These are phyloP conservation scores for Chimonanthus praecox DNA, from an alignment of 164 flowering plant genomes.

Conservation along the genomic window DNA sequence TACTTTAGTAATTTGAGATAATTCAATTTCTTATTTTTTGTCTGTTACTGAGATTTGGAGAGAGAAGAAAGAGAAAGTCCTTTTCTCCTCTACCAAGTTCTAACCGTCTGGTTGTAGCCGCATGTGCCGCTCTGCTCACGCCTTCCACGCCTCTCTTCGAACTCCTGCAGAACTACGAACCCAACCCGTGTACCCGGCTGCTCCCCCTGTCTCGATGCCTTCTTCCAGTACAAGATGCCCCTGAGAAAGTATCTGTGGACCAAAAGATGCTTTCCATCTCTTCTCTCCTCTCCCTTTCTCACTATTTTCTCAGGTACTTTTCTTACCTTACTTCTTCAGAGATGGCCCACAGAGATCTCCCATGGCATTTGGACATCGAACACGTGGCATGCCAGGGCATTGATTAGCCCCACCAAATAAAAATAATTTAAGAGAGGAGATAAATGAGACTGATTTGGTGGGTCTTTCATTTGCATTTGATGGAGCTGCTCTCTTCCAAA, in stretches of 20 bases:
- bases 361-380: too few species aligned
- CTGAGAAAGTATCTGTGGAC: background rate
- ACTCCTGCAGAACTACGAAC: background rate
- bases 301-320: background rate
- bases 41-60: background rate
- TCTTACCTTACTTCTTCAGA: background rate
- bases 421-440: too few species aligned
- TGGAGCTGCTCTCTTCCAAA: too few species aligned
- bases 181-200: background rate
- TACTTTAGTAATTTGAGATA: background rate
- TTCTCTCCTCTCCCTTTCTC: background rate
- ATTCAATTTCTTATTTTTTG: background rate
- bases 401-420: too few species aligned
- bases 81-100: background rate
- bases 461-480: too few species aligned
- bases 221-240: background rate
- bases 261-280: background rate
- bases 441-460: too few species aligned
- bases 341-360: too few species aligned
- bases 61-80: background rate
- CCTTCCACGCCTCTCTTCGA: slow-evolving; percentile 5
- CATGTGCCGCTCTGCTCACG: slow-evolving; percentile 12
- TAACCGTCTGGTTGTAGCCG: slow-evolving; percentile 5
- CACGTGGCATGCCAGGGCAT: too few species aligned
- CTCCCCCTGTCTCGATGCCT: background rate